Evolutionary conservation across 2,329 filamentous ascomycete genomes (phyloP), one percentile per base, ranked within the genome.

Genomic region (Pseudogymnoascus sp.): DNA sequence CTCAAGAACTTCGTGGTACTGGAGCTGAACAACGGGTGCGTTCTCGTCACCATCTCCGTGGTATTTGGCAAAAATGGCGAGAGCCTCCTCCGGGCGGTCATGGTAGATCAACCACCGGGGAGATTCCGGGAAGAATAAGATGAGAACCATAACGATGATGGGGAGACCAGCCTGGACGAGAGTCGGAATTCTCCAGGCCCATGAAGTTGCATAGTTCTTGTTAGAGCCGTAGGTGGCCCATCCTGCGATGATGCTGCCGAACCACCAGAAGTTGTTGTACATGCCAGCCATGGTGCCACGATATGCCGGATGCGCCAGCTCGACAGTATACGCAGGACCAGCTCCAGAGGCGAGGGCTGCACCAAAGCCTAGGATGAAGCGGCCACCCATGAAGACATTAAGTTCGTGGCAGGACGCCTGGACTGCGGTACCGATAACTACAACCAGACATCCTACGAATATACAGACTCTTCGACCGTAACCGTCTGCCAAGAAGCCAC

Each of bases 291-390:
- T 76, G 21, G 84, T 77, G 42, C 84, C 84, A 65, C 86, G 79
- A 71, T 84, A 85, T 1, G 81, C 80, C 0, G 86, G 85, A 68
- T 88, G 85, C 1, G 83, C 79, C 63, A 86, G 78, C 71, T 89
- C 86, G 50, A 84, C 81, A 14, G 82, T 81, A 69, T 86, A 87
- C n/a, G 83, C 80, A 1, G 85, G 85, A 0, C 82, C 84, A 4
- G 84, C 83, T 2, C 82, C 79, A 4, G 81, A 79, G 3, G 82
- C 80, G 64, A 88, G 83, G 1, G 81, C 79, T 44, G 85, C 83
- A 40, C 85, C 85, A 63, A 83, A 82, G 5, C 81, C 81, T 18
- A 84, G 76, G 23, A 83, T 68, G 69, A 84, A 83, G 23, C 82
- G 76, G 5, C 81, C 80, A 6, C 75, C 82, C 72, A 86, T 82